Evolutionary conservation across 1,284 basidiomycete genomes (phyloP).

Genomic region (Moesziomyces globuligerus): DNA sequence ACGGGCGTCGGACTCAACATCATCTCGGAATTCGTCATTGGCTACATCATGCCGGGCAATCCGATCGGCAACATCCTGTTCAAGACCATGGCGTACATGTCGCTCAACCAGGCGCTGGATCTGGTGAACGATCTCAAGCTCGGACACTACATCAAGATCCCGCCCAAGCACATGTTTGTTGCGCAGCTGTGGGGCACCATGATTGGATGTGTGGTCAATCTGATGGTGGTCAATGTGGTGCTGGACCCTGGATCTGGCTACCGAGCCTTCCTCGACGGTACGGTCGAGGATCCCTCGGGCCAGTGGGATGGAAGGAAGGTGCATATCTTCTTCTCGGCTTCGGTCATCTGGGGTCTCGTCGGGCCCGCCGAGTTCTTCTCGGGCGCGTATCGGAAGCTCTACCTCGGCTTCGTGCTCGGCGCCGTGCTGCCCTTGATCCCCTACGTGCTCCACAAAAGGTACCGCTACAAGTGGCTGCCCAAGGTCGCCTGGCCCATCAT

Average conservation of each 20-base stretch:
- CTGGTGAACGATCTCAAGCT: conserved; percentile 70
- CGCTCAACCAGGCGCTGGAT: conserved; percentile 66
- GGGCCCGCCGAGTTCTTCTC: conserved; percentile 70
- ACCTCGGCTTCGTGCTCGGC: conserved; percentile 69
- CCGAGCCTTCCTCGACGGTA: conserved; percentile 67
- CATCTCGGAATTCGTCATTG: conserved; percentile 70
- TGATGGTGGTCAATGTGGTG: conserved; percentile 69
- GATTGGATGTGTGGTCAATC: conserved; percentile 69
- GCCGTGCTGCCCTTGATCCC: conserved; percentile 68
- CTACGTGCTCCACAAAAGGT: conserved; percentile 69
- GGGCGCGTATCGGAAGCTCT: conserved; percentile 68
- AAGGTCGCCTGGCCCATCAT: conserved; percentile 71
- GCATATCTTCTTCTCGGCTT: conserved; percentile 68
- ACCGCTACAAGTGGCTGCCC: conserved; percentile 50
- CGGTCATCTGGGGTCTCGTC: conserved; percentile 70
- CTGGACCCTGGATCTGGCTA: conserved; percentile 61
- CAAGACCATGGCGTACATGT: conserved; percentile 70
- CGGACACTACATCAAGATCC: conserved; percentile 66
- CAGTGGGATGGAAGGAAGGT: conserved; percentile 68
- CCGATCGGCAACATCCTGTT: conserved; percentile 69
- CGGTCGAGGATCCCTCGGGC: conserved; percentile 69
- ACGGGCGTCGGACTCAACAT: conserved; percentile 69
- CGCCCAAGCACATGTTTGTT: conserved; percentile 70
- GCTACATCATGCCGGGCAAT: conserved; percentile 70
- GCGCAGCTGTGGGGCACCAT: conserved; percentile 70